phyloP scores from a whole-genome alignment of 768 basidiomycete genomes.

The Amanita jacksonii region DNA sequence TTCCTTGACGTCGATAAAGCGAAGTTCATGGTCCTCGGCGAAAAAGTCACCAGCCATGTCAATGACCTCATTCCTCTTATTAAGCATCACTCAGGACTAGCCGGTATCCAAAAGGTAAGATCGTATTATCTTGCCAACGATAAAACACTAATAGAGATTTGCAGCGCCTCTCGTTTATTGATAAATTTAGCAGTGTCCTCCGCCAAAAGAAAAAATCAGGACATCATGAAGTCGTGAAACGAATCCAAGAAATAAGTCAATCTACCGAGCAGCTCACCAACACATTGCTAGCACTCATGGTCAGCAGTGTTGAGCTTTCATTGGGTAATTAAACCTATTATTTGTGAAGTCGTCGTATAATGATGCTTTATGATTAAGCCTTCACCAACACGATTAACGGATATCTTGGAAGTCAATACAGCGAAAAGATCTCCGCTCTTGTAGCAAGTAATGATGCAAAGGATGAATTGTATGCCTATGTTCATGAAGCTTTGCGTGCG shows the following conservation, averaged over 20 bases:
- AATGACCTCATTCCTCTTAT: constrained; percentile 47
- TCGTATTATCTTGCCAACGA: background rate
- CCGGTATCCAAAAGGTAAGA: constrained; percentile 33
- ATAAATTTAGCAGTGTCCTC: constrained; percentile 41
- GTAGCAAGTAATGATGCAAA: constrained; percentile 24
- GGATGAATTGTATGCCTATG: constrained; percentile 40
- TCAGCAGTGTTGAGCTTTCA: constrained; percentile 57
- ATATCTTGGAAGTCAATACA: constrained; percentile 45
- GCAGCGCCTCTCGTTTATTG: constrained; percentile 25
- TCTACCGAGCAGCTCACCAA: constrained; percentile 57
- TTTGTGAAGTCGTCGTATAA: background rate
- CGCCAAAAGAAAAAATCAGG: constrained; percentile 31
- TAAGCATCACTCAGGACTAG: constrained; percentile 35
- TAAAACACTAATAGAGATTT: background rate
- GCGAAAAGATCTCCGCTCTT: constrained; percentile 26
- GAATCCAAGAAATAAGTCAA: constrained; percentile 45
- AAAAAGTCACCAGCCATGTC: constrained; percentile 42
- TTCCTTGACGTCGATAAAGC: constrained; percentile 64
- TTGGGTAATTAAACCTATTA: constrained; percentile 34
- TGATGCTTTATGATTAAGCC: constrained; percentile 25
- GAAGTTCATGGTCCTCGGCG: constrained; percentile 45
- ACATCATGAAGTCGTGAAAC: constrained; percentile 44
- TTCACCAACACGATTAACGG: constrained; percentile 58
- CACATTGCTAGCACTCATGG: constrained; percentile 60
- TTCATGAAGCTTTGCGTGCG: constrained; percentile 63